phyloP scores from a whole-genome alignment of 495 filamentous ascomycete species.

The Neurospora hispaniola region DNA sequence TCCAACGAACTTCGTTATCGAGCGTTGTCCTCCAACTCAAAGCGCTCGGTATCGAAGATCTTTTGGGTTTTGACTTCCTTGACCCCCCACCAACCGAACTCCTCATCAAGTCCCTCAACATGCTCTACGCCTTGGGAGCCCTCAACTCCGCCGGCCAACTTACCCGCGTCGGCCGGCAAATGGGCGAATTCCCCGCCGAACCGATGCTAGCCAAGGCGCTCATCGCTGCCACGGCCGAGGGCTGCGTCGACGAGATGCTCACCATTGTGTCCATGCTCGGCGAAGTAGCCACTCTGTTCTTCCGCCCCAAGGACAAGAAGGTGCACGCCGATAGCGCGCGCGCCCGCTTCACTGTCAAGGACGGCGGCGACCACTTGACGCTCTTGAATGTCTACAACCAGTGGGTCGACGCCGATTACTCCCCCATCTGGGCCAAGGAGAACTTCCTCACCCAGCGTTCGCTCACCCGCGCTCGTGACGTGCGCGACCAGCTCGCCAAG shows the following conservation, averaged over 20 bases:
- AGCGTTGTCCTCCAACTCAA: conserved; percentile 79
- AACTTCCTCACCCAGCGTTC: conserved; percentile 90
- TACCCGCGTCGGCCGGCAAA: conserved; percentile 85
- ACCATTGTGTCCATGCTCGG: conserved; percentile 89
- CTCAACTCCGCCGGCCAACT: conserved; percentile 84
- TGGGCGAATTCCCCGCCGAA: conserved; percentile 94
- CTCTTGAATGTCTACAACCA: conserved; percentile 96
- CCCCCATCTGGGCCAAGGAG: conserved; percentile 77
- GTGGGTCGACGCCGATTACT: conserved; percentile 91
- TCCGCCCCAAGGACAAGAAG: conserved; percentile 95
- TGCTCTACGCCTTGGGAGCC: conserved; percentile 84
- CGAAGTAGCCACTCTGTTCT: conserved; percentile 83
- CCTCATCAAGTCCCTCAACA: conserved; percentile 81
- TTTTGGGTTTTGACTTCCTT: conserved; percentile 94
- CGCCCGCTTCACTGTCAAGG: conserved; percentile 82
- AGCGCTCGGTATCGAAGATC: conserved; percentile 84
- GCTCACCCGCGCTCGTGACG: conserved; percentile 78
- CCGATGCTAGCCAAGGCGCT: conserved; percentile 88
- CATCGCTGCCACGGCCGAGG: conserved; percentile 78
- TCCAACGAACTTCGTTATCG: conserved; percentile 83
- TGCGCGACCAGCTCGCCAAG: conserved; percentile 88
- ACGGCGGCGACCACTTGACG: conserved; percentile 85
- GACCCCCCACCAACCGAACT: conserved; percentile 87
- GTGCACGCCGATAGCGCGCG: conserved; percentile 89
- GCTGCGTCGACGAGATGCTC: conserved; percentile 92